Conservation (phyloP, 495 filamentous ascomycete genomes). For the Viridothelium virens region DNA sequence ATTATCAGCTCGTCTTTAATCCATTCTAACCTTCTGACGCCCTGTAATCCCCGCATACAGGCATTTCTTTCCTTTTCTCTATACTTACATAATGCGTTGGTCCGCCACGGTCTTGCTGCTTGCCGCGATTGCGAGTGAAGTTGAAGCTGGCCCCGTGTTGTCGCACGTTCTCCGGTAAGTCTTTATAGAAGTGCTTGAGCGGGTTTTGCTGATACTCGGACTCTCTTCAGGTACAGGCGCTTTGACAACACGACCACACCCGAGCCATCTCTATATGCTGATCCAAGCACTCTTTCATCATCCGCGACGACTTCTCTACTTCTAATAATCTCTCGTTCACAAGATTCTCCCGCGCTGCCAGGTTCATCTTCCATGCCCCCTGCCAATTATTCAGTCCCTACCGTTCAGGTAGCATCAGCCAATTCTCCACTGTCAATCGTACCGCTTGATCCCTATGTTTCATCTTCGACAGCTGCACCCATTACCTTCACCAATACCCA, state of each 20-base stretch:
- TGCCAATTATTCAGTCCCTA: not conserved
- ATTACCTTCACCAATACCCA: constrained; percentile 7
- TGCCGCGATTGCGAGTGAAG: not conserved
- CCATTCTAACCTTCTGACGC: not conserved
- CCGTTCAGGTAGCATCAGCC: not conserved
- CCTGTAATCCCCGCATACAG: not conserved
- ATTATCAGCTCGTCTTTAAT: not conserved
- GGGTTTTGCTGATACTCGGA: not conserved
- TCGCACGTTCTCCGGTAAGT: not conserved
- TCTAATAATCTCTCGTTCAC: not conserved
- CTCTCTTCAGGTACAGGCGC: not conserved
- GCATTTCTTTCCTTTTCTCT: not conserved
- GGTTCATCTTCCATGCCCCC: not conserved
- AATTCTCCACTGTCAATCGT: not conserved
- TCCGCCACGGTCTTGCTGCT: not conserved
- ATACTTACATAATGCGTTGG: not conserved
- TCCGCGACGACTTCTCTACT: not conserved
- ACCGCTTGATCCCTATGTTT: constrained; percentile 4
- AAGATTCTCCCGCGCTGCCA: not conserved
- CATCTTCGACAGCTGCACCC: constrained; percentile 7
- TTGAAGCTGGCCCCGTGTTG: not conserved
- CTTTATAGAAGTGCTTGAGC: not conserved
- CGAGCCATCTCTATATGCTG: not conserved
- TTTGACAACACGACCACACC: not conserved
- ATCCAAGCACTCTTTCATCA: not conserved